phyloP scores from a whole-genome alignment of 495 filamentous ascomycete species.

The Podospora tetraspora region DNA sequence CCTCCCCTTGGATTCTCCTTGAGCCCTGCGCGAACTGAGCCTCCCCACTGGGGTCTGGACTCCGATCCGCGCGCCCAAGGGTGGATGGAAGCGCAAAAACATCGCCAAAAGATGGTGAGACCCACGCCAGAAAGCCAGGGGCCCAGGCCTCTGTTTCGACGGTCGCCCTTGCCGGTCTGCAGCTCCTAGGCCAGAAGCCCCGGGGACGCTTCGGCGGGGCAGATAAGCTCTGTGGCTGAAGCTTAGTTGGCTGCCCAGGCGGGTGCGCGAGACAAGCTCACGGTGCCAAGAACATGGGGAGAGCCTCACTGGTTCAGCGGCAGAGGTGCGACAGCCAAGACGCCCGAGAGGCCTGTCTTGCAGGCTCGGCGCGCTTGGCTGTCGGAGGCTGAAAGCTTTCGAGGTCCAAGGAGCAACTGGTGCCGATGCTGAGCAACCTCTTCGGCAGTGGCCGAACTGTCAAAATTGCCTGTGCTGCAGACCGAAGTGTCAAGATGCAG shows the following conservation, averaged over 20 bases:
- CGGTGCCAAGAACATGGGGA: conserved; percentile 9
- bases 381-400: neutral
- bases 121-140: neutral
- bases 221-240: neutral
- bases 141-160: neutral
- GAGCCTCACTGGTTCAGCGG: neutral
- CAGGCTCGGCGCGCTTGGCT: conserved; percentile 10
- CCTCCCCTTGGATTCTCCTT: conserved; percentile 5
- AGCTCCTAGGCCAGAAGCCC: neutral
- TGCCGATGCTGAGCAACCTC: neutral
- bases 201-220: conserved; percentile 1
- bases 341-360: neutral
- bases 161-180: neutral
- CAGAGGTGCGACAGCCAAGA: conserved; percentile 8
- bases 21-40: neutral
- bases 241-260: neutral
- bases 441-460: neutral
- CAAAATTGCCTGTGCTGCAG: neutral
- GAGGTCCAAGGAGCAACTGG: neutral
- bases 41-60: no score
- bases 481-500: neutral
- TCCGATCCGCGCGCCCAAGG: neutral
- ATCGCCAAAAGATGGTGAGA: neutral
- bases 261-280: neutral
- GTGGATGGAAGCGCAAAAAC: neutral